A percentile compares a stretch with the other conserved stretches of the same genome.
phyloP scores from a whole-genome alignment of 73 alveolate species.

The Paramecium octaurelia region DNA sequence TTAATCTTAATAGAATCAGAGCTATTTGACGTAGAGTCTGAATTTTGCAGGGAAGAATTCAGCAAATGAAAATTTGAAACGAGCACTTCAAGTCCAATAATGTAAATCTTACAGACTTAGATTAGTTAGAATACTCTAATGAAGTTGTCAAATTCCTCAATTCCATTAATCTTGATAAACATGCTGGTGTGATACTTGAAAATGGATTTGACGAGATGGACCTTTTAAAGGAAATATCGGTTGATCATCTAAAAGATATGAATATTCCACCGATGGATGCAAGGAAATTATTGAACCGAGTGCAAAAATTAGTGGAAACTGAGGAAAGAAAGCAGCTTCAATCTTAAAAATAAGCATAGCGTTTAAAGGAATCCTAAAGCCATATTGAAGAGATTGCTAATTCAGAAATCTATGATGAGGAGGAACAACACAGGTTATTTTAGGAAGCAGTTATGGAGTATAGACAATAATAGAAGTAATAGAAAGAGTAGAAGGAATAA shows the following conservation, averaged over 20 bases:
- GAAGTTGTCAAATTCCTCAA: constrained; percentile 19
- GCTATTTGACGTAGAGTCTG: not conserved
- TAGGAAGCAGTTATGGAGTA: constrained; percentile 21
- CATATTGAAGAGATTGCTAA: not conserved
- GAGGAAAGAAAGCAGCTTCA: not conserved
- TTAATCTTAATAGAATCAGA: not conserved
- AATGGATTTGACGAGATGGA: constrained; percentile 46
- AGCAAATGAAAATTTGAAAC: not conserved
- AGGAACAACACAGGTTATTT: not conserved
- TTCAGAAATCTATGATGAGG: not conserved
- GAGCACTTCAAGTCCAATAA: constrained; percentile 9
- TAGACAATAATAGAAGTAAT: not conserved
- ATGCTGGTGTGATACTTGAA: not conserved
- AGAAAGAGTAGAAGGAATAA: not conserved
- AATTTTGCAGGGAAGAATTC: not conserved
- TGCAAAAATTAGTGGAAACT: not conserved
- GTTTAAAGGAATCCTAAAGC: not conserved
- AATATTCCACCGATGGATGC: constrained; percentile 6
- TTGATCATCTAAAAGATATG: constrained; percentile 4
- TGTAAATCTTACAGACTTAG: not conserved
- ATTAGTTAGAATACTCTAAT: constrained; percentile 17
- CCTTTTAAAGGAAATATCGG: not conserved
- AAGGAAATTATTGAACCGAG: not conserved
- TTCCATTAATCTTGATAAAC: not conserved
- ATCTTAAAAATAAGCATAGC: not conserved